Percentiles rank a stretch among this genome's conserved stretches.
These are phyloP conservation scores for Plasmodium reichenowi DNA, from an alignment of 169 alveolate species.

Conservation along the genomic window DNA sequence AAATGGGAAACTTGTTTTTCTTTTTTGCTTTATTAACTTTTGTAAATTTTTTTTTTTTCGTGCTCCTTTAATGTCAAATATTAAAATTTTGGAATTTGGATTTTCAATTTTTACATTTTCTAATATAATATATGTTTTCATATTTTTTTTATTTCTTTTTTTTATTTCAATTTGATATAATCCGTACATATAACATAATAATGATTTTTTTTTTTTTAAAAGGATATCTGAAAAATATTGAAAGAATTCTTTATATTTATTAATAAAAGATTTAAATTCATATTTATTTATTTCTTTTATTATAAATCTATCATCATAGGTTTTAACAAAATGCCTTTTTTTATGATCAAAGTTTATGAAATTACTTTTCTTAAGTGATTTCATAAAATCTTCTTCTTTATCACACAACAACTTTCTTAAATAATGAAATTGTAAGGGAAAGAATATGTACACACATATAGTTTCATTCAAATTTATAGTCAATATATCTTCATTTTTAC, in stretches of 20 bases:
- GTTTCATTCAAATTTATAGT: constrained; percentile 17
- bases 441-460: constrained; percentile 40
- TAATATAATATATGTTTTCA: constrained; percentile 54
- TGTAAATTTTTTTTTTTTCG: constrained; percentile 72
- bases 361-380: constrained; percentile 63
- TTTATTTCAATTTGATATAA: constrained; percentile 62
- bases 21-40: constrained; percentile 54
- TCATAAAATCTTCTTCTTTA: constrained; percentile 45
- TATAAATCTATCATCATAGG: constrained; percentile 59
- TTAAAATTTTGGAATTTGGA: constrained; percentile 52
- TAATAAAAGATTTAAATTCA: constrained; percentile 69
- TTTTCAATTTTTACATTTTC: constrained; percentile 65
- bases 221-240: constrained; percentile 50
- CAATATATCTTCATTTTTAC: constrained; percentile 37
- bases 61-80: constrained; percentile 76
- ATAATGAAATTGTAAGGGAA: constrained; percentile 71
- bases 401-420: constrained; percentile 38
- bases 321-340: constrained; percentile 59
- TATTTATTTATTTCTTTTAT: constrained; percentile 68
- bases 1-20: constrained; percentile 1
- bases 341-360: constrained; percentile 63
- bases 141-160: constrained; percentile 32
- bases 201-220: constrained; percentile 48
- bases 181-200: constrained; percentile 52
- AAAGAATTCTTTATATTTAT: constrained; percentile 67